These are phyloP conservation scores for Salix udensis DNA, from an alignment of 345 rosid genomes.

Conservation along the genomic window DNA sequence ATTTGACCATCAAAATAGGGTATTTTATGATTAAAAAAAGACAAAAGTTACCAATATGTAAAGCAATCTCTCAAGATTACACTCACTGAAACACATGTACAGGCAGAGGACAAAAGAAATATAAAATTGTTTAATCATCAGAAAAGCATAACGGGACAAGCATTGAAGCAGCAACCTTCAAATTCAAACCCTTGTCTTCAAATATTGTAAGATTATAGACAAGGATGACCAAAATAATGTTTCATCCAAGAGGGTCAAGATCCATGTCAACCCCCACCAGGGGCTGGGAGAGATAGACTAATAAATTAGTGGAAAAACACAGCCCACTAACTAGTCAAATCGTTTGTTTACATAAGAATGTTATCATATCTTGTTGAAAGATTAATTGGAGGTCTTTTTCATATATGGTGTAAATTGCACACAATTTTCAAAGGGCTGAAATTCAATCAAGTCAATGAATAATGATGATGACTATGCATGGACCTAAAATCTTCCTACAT, in stretches of 20 bases:
- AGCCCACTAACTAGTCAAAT: constrained; percentile 40
- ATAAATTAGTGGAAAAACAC: constrained; percentile 31
- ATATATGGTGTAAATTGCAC: constrained; percentile 10
- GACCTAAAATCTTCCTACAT: neutral
- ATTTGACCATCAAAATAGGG: no score
- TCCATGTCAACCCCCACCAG: constrained; percentile 46
- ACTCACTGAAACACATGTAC: neutral
- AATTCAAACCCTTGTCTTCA: constrained; percentile 17
- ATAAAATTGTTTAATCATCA: neutral
- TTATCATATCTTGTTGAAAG: constrained; percentile 14
- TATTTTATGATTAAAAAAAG: no score
- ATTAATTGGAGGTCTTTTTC: neutral
- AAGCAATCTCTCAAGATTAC: neutral
- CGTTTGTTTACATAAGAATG: constrained; percentile 14
- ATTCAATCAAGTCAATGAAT: constrained; percentile 28
- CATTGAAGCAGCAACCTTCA: neutral
- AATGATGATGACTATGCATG: neutral
- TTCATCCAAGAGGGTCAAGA: constrained; percentile 41
- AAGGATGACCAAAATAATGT: constrained; percentile 36
- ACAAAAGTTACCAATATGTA: no score
- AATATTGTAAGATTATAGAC: constrained; percentile 9
- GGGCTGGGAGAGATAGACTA: constrained; percentile 15
- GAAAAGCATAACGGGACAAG: constrained; percentile 22
- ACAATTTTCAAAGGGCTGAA: constrained; percentile 3
- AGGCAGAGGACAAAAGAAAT: neutral